Percentiles rank a stretch among this genome's conserved stretches.
Evolutionary conservation across 306 rosid genomes (phyloP).

Genomic region (Hippophae tibetana): DNA sequence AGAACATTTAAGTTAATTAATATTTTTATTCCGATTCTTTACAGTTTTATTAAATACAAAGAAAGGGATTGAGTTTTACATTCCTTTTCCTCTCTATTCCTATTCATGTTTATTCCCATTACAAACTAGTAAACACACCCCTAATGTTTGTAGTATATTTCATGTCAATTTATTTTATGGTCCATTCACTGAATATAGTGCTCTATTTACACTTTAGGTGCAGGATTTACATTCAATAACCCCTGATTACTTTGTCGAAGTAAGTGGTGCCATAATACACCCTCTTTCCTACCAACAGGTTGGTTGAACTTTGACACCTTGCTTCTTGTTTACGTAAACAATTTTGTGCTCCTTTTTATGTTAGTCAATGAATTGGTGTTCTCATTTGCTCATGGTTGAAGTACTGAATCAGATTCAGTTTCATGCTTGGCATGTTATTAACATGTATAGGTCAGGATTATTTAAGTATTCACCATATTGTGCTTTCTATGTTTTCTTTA

Average conservation of each 20-base stretch:
- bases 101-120: too few relatives aligned
- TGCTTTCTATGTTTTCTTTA: background rate
- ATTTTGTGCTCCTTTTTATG: background rate
- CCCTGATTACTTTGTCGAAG: slow-evolving; percentile 81
- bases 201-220: slow-evolving; percentile 45
- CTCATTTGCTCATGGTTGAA: background rate
- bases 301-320: slow-evolving; percentile 23
- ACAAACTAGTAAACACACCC: too few relatives aligned
- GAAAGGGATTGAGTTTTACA: too few relatives aligned
- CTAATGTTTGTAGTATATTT: background rate
- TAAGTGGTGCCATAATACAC: slow-evolving; percentile 90
- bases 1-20: too few relatives aligned
- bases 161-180: background rate
- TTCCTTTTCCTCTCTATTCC: too few relatives aligned
- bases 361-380: too few relatives aligned
- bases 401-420: background rate
- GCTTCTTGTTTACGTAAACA: background rate
- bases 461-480: background rate
- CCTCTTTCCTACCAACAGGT: slow-evolving; percentile 99
- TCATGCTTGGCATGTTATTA: background rate
- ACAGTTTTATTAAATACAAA: too few relatives aligned
- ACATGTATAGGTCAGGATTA: background rate
- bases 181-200: background rate
- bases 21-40: too few relatives aligned
- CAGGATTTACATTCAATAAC: slow-evolving; percentile 91